Conservation (phyloP, 371 early-diverging fungal species). For the Rhizopus delemar region DNA sequence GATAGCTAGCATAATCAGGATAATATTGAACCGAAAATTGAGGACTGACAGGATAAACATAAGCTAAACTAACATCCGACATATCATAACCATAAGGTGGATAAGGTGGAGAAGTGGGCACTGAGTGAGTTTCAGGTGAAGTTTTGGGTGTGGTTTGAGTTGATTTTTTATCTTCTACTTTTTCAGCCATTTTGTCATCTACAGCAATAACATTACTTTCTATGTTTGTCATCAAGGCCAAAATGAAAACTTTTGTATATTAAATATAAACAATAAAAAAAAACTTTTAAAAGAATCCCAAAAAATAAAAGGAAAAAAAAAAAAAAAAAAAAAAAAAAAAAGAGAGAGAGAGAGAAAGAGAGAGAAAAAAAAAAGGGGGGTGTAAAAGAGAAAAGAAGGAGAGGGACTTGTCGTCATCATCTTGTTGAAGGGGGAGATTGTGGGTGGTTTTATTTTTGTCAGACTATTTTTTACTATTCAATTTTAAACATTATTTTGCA, state of each 20-base stretch:
- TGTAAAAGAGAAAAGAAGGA: not conserved
- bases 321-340: constrained; percentile 14
- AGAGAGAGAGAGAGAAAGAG: not conserved
- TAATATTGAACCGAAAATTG: constrained; percentile 53
- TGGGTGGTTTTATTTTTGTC: too few species aligned
- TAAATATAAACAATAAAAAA: not conserved
- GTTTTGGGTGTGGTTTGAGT: constrained; percentile 8
- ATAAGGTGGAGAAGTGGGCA: constrained; percentile 47
- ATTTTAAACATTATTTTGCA: too few species aligned
- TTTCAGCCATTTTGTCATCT: constrained; percentile 6
- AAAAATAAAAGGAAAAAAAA: constrained; percentile 10
- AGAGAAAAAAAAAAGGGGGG: constrained; percentile 12
- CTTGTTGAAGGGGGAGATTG: too few species aligned
- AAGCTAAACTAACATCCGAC: constrained; percentile 18
- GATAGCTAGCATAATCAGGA: constrained; percentile 50
- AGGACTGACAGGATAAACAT: constrained; percentile 51
- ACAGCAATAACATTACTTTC: not conserved
- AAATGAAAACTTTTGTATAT: too few species aligned
- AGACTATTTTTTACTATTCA: too few species aligned
- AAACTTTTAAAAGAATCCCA: constrained; percentile 5
- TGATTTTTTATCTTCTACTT: constrained; percentile 3
- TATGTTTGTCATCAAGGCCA: constrained; percentile 12
- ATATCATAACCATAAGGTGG: constrained; percentile 23
- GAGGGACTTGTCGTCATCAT: constrained; percentile 14
- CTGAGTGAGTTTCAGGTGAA: constrained; percentile 31